Evolutionary conservation across 2,329 filamentous ascomycete genomes (phyloP).

Genomic region (Ascosphaera acerosa): DNA sequence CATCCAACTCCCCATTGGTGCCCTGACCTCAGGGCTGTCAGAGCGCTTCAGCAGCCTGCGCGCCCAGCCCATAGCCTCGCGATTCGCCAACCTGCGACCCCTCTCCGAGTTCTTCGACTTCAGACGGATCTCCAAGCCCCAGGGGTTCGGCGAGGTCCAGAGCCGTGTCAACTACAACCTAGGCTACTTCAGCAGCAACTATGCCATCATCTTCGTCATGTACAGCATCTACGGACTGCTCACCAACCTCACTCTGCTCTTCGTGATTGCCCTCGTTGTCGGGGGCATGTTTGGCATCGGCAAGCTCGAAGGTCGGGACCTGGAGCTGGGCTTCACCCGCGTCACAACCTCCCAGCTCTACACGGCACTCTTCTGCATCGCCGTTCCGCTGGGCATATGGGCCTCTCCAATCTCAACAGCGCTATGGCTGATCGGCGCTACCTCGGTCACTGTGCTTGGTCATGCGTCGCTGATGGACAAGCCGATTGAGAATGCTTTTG

Average conservation of each 20-base stretch:
- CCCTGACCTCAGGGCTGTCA: slow-evolving; percentile 59
- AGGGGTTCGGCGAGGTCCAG: slow-evolving; percentile 73
- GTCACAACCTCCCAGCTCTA: slow-evolving; percentile 86
- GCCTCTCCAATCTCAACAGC: slow-evolving; percentile 64
- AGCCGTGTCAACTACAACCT: slow-evolving; percentile 93
- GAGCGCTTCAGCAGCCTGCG: slow-evolving; percentile 70
- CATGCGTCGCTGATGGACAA: slow-evolving; percentile 94
- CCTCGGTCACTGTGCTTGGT: slow-evolving; percentile 77
- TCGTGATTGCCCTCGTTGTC: slow-evolving; percentile 72
- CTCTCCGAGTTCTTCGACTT: slow-evolving; percentile 85
- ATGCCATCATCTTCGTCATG: slow-evolving; percentile 80
- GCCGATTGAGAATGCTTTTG: slow-evolving; percentile 99
- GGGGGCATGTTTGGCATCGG: slow-evolving; percentile 78
- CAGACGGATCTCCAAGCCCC: slow-evolving; percentile 85
- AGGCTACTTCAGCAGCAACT: slow-evolving; percentile 94
- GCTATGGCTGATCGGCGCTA: slow-evolving; percentile 90
- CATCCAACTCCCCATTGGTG: slow-evolving; percentile 80
- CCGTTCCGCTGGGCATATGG: slow-evolving; percentile 62
- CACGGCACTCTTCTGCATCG: slow-evolving; percentile 59
- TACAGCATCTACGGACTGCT: slow-evolving; percentile 87
- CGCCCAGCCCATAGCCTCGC: slow-evolving; percentile 48
- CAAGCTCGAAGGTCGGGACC: slow-evolving; percentile 66
- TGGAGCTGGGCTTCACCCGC: slow-evolving; percentile 59
- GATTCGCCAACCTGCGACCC: slow-evolving; percentile 81
- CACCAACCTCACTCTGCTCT: slow-evolving; percentile 64